Evolutionary conservation across 176 grass and related monocot species (phyloP), one percentile per base, ranked within the genome.

Genomic region (Phoenix dactylifera): DNA sequence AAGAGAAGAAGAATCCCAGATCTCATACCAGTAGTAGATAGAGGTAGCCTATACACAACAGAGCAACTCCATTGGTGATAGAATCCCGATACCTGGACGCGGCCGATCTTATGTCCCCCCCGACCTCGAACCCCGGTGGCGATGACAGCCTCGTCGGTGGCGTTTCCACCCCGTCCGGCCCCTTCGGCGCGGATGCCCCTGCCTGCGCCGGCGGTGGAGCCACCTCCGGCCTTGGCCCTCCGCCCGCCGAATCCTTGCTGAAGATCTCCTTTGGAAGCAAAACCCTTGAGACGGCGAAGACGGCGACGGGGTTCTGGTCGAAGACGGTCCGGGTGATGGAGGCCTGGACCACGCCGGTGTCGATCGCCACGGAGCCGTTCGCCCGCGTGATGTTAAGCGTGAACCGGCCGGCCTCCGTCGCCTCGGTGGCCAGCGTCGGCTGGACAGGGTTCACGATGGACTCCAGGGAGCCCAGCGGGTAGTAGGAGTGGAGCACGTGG

Each of bases 401-500:
- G 73, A 91, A 97, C 53, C 78, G 81, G 58, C 87, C 87, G 48
- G 92, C 92, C 70, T 80, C 83, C 5, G 81, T 73, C 67, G 55
- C 61, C 78, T 97, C 92, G 1, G 92, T 97, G 15, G 92, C 92
- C 5, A 97, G 76, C 23, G 93, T 97, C 26, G 93, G 93, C 64
- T 97, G 93, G n/a, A 97, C 87, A 15, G 93, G 93, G 81, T 97
- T 97, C 19, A 97, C 87, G 59, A 97, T 97, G 57, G 93, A 97
- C 55, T 97, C 87, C 0, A 97, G 81, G 7, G 93, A 97, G 51
- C 93, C 93, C 1, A 97, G 84, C 7, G 87, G 93, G 65, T 98
- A 98, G 72, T 98, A 98, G 23, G 93, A 98, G 64, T 92, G 93
- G 51, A 98, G 93, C 5, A 92, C 93, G 39, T 98, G 93, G 87